These are phyloP conservation scores for Sequoiadendron giganteum DNA, from an alignment of 75 land plant species.

Conservation along the genomic window DNA sequence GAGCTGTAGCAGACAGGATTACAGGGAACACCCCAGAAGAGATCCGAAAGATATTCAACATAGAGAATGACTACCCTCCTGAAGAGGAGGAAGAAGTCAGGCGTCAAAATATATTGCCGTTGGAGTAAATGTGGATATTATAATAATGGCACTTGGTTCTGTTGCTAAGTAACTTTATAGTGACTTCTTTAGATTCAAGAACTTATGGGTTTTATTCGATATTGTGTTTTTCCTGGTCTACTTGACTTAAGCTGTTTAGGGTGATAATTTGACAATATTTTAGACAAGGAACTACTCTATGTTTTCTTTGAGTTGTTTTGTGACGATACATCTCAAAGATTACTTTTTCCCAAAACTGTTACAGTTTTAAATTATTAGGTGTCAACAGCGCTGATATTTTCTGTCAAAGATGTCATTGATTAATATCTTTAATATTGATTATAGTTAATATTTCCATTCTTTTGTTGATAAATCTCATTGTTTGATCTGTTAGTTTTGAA, in stretches of 20 bases:
- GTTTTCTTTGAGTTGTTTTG: not conserved
- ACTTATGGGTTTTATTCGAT: not conserved
- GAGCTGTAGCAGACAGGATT: constrained; percentile 59
- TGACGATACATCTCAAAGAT: not conserved
- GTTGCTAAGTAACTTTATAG: no score
- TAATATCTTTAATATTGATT: no score
- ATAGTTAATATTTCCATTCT: not conserved
- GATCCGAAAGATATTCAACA: constrained; percentile 50
- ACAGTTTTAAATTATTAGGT: not conserved
- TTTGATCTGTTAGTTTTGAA: no score
- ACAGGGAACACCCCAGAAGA: constrained; percentile 61
- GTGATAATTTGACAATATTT: not conserved
- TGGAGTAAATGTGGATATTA: constrained; percentile 13
- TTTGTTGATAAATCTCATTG: not conserved
- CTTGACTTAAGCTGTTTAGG: not conserved
- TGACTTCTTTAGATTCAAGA: not conserved
- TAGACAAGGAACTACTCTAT: not conserved
- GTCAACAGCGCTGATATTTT: not conserved
- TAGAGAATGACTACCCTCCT: constrained; percentile 45
- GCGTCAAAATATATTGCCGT: constrained; percentile 30
- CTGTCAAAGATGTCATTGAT: no score
- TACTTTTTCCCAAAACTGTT: not conserved
- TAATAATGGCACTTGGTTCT: no score
- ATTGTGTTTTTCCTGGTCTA: not conserved
- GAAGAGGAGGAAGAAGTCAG: constrained; percentile 36